Percentiles rank a stretch among this genome's conserved stretches.
phyloP scores from a whole-genome alignment of 2,329 filamentous ascomycete species.

The Phyllosticta capitalensis region DNA sequence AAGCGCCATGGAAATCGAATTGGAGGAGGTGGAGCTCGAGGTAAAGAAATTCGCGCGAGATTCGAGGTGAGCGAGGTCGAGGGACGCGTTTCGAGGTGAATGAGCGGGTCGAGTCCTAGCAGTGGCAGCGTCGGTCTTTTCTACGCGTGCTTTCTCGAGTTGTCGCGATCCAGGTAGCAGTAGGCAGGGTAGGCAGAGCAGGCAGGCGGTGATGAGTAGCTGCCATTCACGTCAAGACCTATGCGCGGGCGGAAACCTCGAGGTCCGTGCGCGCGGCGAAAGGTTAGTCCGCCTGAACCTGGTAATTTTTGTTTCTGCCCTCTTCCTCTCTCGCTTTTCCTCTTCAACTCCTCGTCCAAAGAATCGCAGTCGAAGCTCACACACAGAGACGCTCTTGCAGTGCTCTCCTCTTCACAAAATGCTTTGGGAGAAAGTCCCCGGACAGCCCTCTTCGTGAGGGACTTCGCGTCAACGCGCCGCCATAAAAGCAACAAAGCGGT shows the following conservation, averaged over 20 bases:
- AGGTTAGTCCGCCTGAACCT: neutral
- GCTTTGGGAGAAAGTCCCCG: constrained; percentile 99
- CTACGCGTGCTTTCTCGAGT: neutral
- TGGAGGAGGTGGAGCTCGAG: neutral
- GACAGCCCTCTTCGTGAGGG: constrained; percentile 56
- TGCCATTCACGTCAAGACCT: constrained; percentile 4
- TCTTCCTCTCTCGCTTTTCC: constrained; percentile 14
- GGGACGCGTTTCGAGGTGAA: neutral
- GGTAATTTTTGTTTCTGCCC: neutral
- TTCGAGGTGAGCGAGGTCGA: neutral
- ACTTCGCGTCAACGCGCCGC: constrained; percentile 94
- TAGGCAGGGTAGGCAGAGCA: neutral
- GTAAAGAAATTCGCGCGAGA: neutral
- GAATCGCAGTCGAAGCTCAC: constrained; percentile 99
- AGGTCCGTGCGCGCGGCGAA: constrained; percentile 1
- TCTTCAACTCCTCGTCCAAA: constrained; percentile 84
- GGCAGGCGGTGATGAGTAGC: neutral
- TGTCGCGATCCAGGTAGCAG: neutral
- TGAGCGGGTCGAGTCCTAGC: neutral
- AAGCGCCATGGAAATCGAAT: constrained; percentile 52
- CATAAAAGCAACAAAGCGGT: constrained; percentile 88
- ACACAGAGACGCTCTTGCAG: constrained; percentile 54
- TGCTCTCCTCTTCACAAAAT: constrained; percentile 30
- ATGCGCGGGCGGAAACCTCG: neutral
- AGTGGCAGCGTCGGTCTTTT: neutral